A percentile compares a stretch with the other conserved stretches of the same genome.
phyloP scores from a whole-genome alignment of 768 basidiomycete genomes.

The Russula dissimulans region DNA sequence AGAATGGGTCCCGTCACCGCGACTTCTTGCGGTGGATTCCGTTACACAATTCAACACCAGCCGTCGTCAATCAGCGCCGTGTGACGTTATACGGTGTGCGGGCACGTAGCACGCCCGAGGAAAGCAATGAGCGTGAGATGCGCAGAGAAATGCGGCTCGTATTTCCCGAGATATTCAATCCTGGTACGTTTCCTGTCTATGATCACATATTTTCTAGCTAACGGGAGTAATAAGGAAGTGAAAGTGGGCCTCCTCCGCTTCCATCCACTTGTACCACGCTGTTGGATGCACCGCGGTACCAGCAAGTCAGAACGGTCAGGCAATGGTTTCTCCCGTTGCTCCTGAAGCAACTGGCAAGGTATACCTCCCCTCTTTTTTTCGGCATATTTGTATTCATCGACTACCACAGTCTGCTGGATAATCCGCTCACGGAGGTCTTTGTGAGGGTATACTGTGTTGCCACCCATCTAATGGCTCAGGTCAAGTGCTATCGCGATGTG shows the following conservation, averaged over 20 bases:
- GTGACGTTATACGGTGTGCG: conserved; percentile 61
- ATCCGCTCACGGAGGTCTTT: conserved; percentile 23
- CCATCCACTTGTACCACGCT: conserved; percentile 37
- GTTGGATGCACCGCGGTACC: conserved; percentile 53
- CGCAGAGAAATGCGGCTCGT: conserved; percentile 56
- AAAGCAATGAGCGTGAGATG: conserved; percentile 58
- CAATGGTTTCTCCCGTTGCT: conserved; percentile 72
- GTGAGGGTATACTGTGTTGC: conserved; percentile 48
- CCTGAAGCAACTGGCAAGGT: conserved; percentile 46
- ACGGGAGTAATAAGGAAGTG: not conserved
- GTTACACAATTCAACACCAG: conserved; percentile 46
- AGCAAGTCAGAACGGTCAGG: conserved; percentile 60
- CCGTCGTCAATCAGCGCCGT: conserved; percentile 60
- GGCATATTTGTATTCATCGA: not conserved
- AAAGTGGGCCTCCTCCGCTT: conserved; percentile 7
- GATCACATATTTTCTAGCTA: not conserved
- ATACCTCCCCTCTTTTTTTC: not conserved
- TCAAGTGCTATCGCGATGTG: conserved; percentile 57
- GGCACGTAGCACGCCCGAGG: conserved; percentile 62
- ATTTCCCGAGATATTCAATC: conserved; percentile 53
- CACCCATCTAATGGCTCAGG: conserved; percentile 49
- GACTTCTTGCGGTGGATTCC: conserved; percentile 67
- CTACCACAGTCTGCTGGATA: not conserved
- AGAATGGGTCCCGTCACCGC: conserved; percentile 50
- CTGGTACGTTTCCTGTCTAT: not conserved